Base-by-base conservation (phyloP, 2,329 filamentous ascomycete species). In the Fusarium albidum region DNA sequence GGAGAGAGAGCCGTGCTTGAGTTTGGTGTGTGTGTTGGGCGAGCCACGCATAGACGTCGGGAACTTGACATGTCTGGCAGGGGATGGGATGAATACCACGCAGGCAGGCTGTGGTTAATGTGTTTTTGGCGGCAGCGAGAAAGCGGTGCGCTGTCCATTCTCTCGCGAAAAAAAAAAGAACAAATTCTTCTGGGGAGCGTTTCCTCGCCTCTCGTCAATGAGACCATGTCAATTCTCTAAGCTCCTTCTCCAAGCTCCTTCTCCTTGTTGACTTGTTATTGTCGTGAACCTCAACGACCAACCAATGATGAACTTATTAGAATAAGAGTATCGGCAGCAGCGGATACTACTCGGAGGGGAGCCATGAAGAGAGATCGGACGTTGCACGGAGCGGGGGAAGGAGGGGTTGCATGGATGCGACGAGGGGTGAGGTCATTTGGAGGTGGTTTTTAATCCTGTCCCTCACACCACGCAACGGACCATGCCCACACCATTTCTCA, bases 151-250 rank as follows among this genome's bases (percentile, higher is more conserved):
- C 26, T 54, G 44, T 51, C 51, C 39, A 41, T 55, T 55, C 44
- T 63, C 50, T 60, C 47, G 34, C 53, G 47, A 44, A 58, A 18
- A 50, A 50, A 62, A 49, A 43, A 44, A 44, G 56, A 18, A 50
- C 52, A 62, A 49, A 43, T 52, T 47, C 49, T 52, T 46, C 51
- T 60, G 46, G 41, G 45, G 49, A 45, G 33, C 33, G 47, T 31
- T 53, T 42, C 52, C 32, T 59, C 53, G 44, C 44, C 41, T 53
- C 45, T 40, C 39, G 52, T 51, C 56, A 63, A 59, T 54, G 49
- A 66, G 49, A 57, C 55, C 50, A 63, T 45, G 50, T 63, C 55
- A 58, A 65, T 59, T 43, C 53, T 61, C 57, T 34, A 48, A 31
- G 34, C 21, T 21, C 5, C 21, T 7, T 21, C 53, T 61, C 57